Evolutionary conservation across 176 grass and related monocot species (phyloP).

Genomic region (Musa itinerans): DNA sequence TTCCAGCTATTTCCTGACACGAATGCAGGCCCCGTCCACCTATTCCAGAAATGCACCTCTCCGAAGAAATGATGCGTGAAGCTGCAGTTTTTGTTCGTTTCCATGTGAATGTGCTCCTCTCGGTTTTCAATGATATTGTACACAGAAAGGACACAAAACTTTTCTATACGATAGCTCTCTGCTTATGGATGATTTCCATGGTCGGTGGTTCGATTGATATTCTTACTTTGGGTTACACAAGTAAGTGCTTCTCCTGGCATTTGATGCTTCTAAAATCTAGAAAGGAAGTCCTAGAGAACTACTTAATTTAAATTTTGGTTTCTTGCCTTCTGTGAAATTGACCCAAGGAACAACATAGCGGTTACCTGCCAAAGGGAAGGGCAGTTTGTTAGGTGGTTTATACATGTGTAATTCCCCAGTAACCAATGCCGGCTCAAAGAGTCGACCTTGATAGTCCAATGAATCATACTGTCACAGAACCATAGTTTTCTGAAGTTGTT

Average conservation of each 20-base stretch:
- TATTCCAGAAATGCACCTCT: constrained; percentile 41
- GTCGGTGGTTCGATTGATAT: constrained; percentile 34
- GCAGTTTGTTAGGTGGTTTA: too few species aligned
- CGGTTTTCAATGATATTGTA: constrained; percentile 36
- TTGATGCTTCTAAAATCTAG: neutral
- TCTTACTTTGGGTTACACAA: constrained; percentile 36
- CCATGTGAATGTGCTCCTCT: constrained; percentile 30
- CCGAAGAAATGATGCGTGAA: constrained; percentile 27
- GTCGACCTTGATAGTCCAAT: neutral
- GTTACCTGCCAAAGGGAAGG: too few species aligned
- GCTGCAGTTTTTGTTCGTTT: constrained; percentile 16
- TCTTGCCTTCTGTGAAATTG: too few species aligned
- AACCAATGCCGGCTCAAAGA: too few species aligned
- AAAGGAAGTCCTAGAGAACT: neutral
- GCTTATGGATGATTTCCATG: constrained; percentile 38
- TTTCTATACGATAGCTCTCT: constrained; percentile 40
- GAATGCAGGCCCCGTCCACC: constrained; percentile 35
- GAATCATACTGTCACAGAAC: neutral
- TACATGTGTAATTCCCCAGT: too few species aligned
- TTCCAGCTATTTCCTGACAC: constrained; percentile 1
- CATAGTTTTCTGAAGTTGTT: neutral
- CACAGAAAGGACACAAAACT: constrained; percentile 42
- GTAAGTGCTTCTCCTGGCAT: constrained; percentile 23
- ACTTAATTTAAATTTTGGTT: too few species aligned
- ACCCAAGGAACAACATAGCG: too few species aligned